Evolutionary conservation across 305 asterid genomes (phyloP).

Genomic region (Withania somnifera): DNA sequence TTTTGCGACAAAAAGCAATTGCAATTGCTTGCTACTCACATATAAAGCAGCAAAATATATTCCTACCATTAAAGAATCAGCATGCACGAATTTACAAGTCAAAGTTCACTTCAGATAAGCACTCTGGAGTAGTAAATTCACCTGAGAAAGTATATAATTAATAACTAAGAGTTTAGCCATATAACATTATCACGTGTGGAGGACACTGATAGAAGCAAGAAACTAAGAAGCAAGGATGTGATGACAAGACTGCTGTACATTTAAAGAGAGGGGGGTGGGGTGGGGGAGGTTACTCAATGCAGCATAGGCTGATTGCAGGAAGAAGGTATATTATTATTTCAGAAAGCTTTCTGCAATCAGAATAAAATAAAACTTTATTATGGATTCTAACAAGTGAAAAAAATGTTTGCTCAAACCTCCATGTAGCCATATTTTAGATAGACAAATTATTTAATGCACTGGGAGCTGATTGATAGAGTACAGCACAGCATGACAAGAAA

Average conservation of each 20-base stretch:
- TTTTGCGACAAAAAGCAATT: not conserved
- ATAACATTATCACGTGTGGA: not conserved
- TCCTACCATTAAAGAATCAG: not conserved
- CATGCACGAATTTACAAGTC: not conserved
- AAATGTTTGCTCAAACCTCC: not conserved
- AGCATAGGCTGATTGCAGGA: not conserved
- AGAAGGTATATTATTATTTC: not conserved
- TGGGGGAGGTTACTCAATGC: not conserved
- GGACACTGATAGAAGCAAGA: not conserved
- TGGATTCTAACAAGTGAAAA: not conserved
- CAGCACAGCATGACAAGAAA: not conserved
- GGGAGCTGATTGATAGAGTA: not conserved
- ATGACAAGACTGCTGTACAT: too few species aligned
- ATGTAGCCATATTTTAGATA: not conserved
- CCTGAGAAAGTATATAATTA: not conserved
- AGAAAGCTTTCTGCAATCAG: not conserved
- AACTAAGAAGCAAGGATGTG: not conserved
- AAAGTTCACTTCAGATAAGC: not conserved
- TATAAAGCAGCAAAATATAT: not conserved
- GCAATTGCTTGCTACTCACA: not conserved
- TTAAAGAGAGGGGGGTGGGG: not conserved
- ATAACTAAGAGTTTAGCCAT: not conserved
- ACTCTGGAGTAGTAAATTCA: not conserved
- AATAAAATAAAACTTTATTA: not conserved
- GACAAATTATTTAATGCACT: not conserved